phyloP scores from a whole-genome alignment of 441 rosid species.

The Gossypium schwendimanii region DNA sequence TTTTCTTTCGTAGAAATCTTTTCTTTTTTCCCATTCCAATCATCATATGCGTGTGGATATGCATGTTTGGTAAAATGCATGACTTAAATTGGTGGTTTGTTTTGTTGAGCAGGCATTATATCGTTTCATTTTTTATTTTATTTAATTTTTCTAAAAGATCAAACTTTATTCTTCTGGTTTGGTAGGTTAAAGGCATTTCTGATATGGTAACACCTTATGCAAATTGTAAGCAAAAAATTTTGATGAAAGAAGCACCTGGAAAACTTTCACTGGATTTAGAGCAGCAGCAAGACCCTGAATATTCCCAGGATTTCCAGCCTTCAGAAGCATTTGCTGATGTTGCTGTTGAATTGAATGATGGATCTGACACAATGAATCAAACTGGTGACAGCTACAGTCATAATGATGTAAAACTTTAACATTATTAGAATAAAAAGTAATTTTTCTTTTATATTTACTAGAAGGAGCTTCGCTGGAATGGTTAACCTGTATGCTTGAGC shows the following conservation, averaged over 20 bases:
- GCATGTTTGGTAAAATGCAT: neutral
- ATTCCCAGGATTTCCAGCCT: constrained; percentile 19
- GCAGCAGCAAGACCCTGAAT: constrained; percentile 12
- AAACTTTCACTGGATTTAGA: constrained; percentile 19
- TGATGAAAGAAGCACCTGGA: constrained; percentile 17
- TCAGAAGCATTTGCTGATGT: constrained; percentile 24
- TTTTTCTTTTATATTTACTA: neutral
- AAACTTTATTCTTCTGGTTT: constrained; percentile 19
- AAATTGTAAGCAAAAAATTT: constrained; percentile 26
- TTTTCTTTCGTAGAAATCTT: neutral
- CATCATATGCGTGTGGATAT: neutral
- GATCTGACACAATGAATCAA: constrained; percentile 21
- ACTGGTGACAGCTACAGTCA: constrained; percentile 23
- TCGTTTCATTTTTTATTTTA: constrained; percentile 3
- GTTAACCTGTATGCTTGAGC: neutral
- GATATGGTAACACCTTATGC: constrained; percentile 37
- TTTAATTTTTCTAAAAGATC: constrained; percentile 9
- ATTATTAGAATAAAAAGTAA: neutral
- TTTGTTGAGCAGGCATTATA: neutral
- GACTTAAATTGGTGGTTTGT: neutral
- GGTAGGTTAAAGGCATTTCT: constrained; percentile 69
- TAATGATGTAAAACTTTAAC: neutral
- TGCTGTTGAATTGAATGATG: constrained; percentile 27
- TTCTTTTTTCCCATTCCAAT: neutral
- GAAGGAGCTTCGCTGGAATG: neutral